phyloP scores from a whole-genome alignment of 306 rosid species.

The Erythrophleum fordii region DNA sequence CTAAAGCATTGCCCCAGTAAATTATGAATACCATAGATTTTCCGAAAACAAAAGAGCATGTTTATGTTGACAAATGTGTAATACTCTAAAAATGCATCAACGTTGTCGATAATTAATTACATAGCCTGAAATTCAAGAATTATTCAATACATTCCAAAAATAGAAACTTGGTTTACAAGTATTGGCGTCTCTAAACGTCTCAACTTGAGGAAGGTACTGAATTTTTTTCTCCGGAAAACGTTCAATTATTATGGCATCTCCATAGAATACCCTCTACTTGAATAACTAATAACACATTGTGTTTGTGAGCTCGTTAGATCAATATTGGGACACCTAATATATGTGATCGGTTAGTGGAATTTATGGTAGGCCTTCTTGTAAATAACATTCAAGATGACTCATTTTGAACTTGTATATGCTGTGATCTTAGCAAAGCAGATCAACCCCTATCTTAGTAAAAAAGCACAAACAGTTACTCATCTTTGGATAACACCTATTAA shows the following conservation, averaged over 20 bases:
- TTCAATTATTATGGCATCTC: no score
- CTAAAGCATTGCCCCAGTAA: no score
- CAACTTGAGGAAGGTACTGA: background rate
- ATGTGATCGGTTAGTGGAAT: background rate
- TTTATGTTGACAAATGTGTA: background rate
- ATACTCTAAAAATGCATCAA: slow-evolving; percentile 15
- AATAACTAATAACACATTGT: background rate
- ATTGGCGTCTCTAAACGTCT: background rate
- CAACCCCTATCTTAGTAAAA: background rate
- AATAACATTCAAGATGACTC: background rate
- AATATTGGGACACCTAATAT: background rate
- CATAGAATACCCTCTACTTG: background rate
- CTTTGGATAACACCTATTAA: no score
- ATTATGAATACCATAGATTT: background rate
- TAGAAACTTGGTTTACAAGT: background rate
- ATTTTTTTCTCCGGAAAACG: background rate
- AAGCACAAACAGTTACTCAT: background rate
- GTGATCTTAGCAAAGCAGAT: background rate
- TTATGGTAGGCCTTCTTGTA: background rate
- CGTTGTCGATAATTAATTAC: background rate
- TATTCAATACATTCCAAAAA: background rate
- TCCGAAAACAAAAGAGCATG: background rate
- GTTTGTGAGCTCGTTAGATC: background rate
- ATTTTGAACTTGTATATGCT: background rate
- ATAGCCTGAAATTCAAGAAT: background rate